phyloP scores from a whole-genome alignment of 108 stramenopile genomes.

The Fragilariopsis cylindrus region DNA sequence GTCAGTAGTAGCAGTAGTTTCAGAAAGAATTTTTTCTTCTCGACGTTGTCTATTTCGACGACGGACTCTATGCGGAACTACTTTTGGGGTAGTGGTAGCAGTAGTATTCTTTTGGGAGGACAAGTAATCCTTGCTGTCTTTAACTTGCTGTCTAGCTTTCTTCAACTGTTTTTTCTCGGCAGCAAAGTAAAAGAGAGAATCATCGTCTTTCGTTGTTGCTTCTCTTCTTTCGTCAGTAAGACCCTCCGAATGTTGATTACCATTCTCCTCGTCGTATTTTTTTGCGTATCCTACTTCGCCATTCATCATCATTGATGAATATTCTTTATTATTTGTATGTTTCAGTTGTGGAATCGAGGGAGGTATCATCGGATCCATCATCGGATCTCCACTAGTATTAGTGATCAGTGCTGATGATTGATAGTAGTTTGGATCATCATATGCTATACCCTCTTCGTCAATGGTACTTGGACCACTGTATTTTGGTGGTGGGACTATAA shows the following conservation, averaged over 20 bases:
- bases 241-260: too few relatives aligned
- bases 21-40: slow-evolving; percentile 1
- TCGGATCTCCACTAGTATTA: not conserved
- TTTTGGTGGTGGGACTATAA: slow-evolving; percentile 9
- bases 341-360: too few relatives aligned
- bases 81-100: too few relatives aligned
- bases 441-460: too few relatives aligned
- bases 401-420: too few relatives aligned
- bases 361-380: too few relatives aligned
- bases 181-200: slow-evolving; percentile 20
- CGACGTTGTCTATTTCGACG: slow-evolving; percentile 21
- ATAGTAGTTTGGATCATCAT: too few relatives aligned
- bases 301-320: too few relatives aligned
- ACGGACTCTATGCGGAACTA: slow-evolving; percentile 11
- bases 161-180: slow-evolving; percentile 9
- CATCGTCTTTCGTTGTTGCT: slow-evolving; percentile 9
- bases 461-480: not conserved
- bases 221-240: too few relatives aligned
- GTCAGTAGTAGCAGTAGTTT: slow-evolving; percentile 2
- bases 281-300: too few relatives aligned
- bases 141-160: not conserved
- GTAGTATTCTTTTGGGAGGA: not conserved
- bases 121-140: slow-evolving; percentile 5
- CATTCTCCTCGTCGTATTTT: too few relatives aligned
- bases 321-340: too few relatives aligned